Evolutionary conservation across 2,329 filamentous ascomycete genomes (phyloP).

Genomic region (Cercospora sp.): DNA sequence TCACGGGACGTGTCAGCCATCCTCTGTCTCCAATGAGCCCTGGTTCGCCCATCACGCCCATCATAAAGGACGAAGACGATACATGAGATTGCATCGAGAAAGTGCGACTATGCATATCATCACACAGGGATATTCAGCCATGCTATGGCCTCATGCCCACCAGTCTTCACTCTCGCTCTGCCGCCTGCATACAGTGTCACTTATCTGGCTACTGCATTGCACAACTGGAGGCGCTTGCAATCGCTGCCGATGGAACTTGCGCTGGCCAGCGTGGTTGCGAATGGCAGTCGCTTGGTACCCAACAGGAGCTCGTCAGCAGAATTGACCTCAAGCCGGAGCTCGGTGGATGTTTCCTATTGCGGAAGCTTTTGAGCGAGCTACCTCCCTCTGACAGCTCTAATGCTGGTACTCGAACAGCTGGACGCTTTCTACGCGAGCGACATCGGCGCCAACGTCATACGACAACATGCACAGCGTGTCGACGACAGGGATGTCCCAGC

Average conservation of each 20-base stretch:
- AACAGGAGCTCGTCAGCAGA: background rate
- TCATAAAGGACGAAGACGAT: conserved; percentile 11
- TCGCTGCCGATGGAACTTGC: background rate
- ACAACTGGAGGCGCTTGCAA: background rate
- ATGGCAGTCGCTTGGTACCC: background rate
- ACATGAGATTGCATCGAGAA: background rate
- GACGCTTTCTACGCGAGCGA: background rate
- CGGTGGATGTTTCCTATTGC: background rate
- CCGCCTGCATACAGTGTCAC: background rate
- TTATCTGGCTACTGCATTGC: background rate
- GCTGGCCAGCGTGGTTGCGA: background rate
- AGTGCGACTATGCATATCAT: background rate
- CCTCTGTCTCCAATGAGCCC: conserved; percentile 41
- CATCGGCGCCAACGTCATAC: background rate
- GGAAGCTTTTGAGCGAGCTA: background rate
- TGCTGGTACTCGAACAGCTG: background rate
- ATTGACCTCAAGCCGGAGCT: background rate
- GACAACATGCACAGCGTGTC: background rate
- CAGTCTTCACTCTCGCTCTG: background rate
- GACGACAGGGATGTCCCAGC: background rate
- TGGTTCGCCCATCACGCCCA: conserved; percentile 38
- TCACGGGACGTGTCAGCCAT: conserved; percentile 30
- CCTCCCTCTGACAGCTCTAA: background rate
- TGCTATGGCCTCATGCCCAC: background rate
- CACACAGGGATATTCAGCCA: background rate